Conservation (phyloP, 768 basidiomycete genomes). For the Boletus rubropictus region DNA sequence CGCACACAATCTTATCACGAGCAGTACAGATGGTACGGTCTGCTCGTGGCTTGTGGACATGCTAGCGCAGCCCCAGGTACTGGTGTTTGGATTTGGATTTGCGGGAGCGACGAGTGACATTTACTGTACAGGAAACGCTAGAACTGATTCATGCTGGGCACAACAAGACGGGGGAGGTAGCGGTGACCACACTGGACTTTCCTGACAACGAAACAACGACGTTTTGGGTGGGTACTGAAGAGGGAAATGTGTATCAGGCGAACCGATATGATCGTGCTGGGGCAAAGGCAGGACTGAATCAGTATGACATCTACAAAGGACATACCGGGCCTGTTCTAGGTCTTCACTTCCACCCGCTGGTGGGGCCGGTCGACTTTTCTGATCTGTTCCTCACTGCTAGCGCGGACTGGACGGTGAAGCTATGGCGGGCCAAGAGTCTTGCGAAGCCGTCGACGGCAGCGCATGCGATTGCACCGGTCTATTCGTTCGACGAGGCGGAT, state of each 20-base stretch:
- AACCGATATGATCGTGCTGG: conserved; percentile 96
- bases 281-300: conserved; percentile 91
- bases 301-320: conserved; percentile 87
- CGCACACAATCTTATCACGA: conserved; percentile 94
- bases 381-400: conserved; percentile 91
- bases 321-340: conserved; percentile 94
- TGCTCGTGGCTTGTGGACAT: conserved; percentile 99
- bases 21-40: conserved; percentile 94
- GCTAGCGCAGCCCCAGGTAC: conserved; percentile 94
- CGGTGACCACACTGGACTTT: conserved; percentile 90
- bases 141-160: conserved; percentile 86
- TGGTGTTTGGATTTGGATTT: conserved; percentile 1
- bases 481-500: conserved; percentile 96
- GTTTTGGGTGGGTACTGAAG: conserved; percentile 97
- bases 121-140: conserved; percentile 71
- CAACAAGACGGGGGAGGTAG: conserved; percentile 95
- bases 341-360: conserved; percentile 87
- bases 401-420: conserved; percentile 97
- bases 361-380: conserved; percentile 90
- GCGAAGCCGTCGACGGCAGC: conserved; percentile 64
- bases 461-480: conserved; percentile 59
- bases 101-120: not conserved
- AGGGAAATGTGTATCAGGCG: conserved; percentile 94
- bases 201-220: conserved; percentile 95
- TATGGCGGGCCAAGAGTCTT: conserved; percentile 83